Evolutionary conservation across 441 rosid species (phyloP).

Genomic region (Erodium chrysanthum): DNA sequence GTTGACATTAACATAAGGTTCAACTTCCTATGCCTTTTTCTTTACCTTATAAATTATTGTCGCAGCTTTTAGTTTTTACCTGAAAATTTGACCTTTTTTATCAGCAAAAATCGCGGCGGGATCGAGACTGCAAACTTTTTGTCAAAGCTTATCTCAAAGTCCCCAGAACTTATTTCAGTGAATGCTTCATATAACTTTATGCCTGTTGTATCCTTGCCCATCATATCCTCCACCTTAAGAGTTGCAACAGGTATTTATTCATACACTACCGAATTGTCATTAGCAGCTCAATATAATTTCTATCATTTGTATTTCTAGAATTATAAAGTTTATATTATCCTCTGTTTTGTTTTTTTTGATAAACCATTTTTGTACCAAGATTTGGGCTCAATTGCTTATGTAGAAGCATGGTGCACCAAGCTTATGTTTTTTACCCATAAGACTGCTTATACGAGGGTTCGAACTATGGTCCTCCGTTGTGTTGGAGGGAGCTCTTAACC

Average conservation of each 20-base stretch:
- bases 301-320: background rate
- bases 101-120: slow-evolving; percentile 84
- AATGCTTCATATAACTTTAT: slow-evolving; percentile 67
- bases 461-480: too few relatives aligned
- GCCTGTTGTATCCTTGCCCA: slow-evolving; percentile 52
- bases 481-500: too few relatives aligned
- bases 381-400: too few relatives aligned
- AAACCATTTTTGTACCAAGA: too few relatives aligned
- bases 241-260: slow-evolving; percentile 36
- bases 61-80: background rate
- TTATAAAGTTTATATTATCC: background rate
- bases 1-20: slow-evolving; percentile 63
- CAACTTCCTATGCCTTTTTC: slow-evolving; percentile 16
- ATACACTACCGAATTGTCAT: background rate
- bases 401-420: too few relatives aligned
- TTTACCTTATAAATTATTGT: slow-evolving; percentile 11
- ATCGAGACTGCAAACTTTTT: slow-evolving; percentile 59
- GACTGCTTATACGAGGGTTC: too few relatives aligned
- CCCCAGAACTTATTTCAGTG: slow-evolving; percentile 48
- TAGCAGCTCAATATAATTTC: background rate
- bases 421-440: too few relatives aligned
- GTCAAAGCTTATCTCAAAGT: slow-evolving; percentile 46
- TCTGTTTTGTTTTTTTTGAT: background rate
- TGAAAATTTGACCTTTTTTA: slow-evolving; percentile 12
- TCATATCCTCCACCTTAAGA: slow-evolving; percentile 51